Conservation (phyloP, 1,139 yeast genomes). For the Suhomyces kunorum region DNA sequence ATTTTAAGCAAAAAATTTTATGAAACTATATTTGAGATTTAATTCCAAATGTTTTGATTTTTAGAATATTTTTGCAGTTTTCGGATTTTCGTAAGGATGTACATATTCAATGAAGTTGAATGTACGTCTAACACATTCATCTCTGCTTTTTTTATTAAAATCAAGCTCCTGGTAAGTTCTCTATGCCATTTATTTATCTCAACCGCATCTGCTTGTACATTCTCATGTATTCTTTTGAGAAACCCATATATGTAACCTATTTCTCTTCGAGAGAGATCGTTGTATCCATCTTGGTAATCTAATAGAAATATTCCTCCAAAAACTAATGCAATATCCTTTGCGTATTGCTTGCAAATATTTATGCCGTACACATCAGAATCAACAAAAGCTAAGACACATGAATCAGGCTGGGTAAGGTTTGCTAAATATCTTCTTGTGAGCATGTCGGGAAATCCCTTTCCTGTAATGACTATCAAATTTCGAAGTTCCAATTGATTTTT, state of each 20-base stretch:
- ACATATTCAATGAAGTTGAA: neutral
- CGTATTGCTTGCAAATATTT: constrained; percentile 47
- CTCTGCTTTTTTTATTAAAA: constrained; percentile 59
- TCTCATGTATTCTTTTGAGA: constrained; percentile 19
- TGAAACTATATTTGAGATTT: too few relatives aligned
- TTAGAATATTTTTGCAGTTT: too few relatives aligned
- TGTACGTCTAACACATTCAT: constrained; percentile 41
- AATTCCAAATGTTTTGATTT: too few relatives aligned
- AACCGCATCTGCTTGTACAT: constrained; percentile 1
- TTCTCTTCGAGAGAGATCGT: constrained; percentile 37
- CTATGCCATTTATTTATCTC: constrained; percentile 23
- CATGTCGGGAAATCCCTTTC: constrained; percentile 65
- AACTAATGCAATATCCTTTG: constrained; percentile 9
- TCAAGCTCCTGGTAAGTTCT: constrained; percentile 57
- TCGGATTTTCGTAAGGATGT: neutral
- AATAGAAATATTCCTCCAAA: constrained; percentile 36
- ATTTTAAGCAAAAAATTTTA: too few relatives aligned
- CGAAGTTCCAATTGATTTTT: constrained; percentile 10
- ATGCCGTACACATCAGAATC: constrained; percentile 74
- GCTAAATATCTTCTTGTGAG: constrained; percentile 32
- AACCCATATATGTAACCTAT: constrained; percentile 30
- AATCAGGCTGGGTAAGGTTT: constrained; percentile 15
- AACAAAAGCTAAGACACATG: constrained; percentile 33
- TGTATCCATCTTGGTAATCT: constrained; percentile 41
- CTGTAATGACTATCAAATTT: constrained; percentile 48